Percentiles rank a stretch among this genome's conserved stretches.
phyloP scores from a whole-genome alignment of 2,329 filamentous ascomycete genomes.

The Bretziella fagacearum region DNA sequence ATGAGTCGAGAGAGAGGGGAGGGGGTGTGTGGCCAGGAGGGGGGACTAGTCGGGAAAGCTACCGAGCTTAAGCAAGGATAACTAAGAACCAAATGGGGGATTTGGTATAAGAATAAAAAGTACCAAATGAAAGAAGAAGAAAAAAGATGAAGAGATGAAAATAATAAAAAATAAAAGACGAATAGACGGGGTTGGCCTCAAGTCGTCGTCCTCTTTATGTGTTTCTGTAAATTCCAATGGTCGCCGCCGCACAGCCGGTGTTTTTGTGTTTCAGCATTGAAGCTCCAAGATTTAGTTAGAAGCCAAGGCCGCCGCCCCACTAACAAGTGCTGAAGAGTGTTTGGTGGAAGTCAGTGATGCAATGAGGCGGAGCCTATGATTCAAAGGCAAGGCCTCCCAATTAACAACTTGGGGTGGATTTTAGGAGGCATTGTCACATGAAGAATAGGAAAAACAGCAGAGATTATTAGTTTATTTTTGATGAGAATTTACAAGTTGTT shows the following conservation, averaged over 20 bases:
- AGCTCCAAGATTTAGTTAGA: neutral
- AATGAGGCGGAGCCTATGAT: neutral
- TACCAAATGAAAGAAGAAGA: neutral
- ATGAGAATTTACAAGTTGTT: neutral
- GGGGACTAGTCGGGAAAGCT: neutral
- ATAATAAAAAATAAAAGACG: neutral
- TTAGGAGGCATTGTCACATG: neutral
- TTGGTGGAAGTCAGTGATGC: constrained; percentile 1
- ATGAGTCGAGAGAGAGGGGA: neutral
- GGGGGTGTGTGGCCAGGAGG: neutral
- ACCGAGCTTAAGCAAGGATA: neutral
- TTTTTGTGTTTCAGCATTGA: constrained; percentile 1
- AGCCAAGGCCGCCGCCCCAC: too few relatives aligned
- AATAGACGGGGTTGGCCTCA: neutral
- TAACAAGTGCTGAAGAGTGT: too few relatives aligned
- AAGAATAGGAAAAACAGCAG: neutral
- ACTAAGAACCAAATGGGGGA: neutral
- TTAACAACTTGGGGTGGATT: neutral
- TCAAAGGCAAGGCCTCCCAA: neutral
- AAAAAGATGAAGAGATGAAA: constrained; percentile 1
- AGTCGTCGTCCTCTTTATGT: neutral
- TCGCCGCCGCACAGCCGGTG: constrained; percentile 1
- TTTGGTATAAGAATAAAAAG: neutral
- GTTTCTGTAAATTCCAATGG: neutral
- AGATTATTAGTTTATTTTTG: neutral